phyloP scores from a whole-genome alignment of 768 basidiomycete species.

The Gelatoporia subvermispora region DNA sequence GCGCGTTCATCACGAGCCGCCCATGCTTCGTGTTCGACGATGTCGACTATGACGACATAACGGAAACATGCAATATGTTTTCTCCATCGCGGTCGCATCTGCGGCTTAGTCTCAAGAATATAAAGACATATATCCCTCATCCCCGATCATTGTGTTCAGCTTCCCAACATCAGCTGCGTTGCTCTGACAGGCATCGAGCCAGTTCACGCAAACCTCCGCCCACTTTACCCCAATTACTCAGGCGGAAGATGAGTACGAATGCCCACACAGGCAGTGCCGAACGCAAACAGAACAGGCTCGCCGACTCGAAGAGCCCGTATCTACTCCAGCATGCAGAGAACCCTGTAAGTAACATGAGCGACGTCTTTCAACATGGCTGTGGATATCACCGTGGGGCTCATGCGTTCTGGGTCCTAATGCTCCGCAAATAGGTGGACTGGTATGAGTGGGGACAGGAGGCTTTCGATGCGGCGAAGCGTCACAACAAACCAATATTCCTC shows the following conservation, averaged over 20 bases:
- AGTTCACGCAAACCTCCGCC: too few species aligned
- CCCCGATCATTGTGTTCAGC: too few species aligned
- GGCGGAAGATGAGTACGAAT: not conserved
- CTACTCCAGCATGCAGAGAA: conserved; percentile 22
- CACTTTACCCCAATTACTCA: too few species aligned
- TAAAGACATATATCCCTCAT: too few species aligned
- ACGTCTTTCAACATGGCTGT: not conserved
- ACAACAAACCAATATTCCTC: conserved; percentile 32
- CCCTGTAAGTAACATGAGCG: conserved; percentile 10
- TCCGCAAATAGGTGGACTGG: conserved; percentile 19
- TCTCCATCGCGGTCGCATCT: too few species aligned
- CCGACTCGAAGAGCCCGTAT: conserved; percentile 20
- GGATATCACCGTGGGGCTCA: not conserved
- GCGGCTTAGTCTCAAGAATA: too few species aligned
- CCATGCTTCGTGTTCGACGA: too few species aligned
- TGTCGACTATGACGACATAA: too few species aligned
- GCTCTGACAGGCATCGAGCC: too few species aligned
- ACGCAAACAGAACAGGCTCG: conserved; percentile 12
- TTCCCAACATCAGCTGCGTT: too few species aligned
- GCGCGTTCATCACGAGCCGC: too few species aligned
- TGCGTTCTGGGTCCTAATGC: not conserved
- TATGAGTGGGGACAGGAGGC: conserved; percentile 24
- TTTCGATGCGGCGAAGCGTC: conserved; percentile 20
- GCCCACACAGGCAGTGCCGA: not conserved
- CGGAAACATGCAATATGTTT: too few species aligned